phyloP scores from a whole-genome alignment of 2,329 filamentous ascomycete genomes.

The Monilinia aucupariae region DNA sequence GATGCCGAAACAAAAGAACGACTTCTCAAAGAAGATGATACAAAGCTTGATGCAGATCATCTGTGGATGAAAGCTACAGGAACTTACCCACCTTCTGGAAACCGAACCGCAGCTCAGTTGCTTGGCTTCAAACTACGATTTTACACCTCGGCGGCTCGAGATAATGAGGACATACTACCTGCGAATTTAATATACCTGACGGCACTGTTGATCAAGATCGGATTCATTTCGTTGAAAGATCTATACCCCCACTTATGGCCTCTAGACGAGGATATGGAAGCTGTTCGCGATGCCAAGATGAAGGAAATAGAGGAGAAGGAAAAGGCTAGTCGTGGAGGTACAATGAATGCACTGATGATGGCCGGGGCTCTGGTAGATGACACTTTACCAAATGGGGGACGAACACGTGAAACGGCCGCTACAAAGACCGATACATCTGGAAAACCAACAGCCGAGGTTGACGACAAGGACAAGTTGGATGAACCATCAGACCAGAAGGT shows the following conservation, averaged over 20 bases:
- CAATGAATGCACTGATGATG: slow-evolving; percentile 77
- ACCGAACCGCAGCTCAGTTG: slow-evolving; percentile 86
- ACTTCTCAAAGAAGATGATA: slow-evolving; percentile 38
- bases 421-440: slow-evolving; percentile 46
- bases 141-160: slow-evolving; percentile 76
- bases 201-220: slow-evolving; percentile 90
- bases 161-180: slow-evolving; percentile 71
- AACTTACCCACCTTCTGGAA: slow-evolving; percentile 78
- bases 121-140: slow-evolving; percentile 96
- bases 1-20: slow-evolving; percentile 49
- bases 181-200: slow-evolving; percentile 91
- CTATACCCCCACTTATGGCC: slow-evolving; percentile 91
- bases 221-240: slow-evolving; percentile 88
- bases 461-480: slow-evolving; percentile 50
- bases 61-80: slow-evolving; percentile 78
- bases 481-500: slow-evolving; percentile 87
- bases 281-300: slow-evolving; percentile 61
- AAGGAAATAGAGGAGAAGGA: slow-evolving; percentile 78
- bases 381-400: slow-evolving; percentile 47
- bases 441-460: slow-evolving; percentile 42
- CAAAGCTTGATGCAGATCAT: slow-evolving; percentile 49
- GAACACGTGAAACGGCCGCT: slow-evolving; percentile 45
- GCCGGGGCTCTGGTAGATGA: slow-evolving; percentile 86
- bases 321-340: slow-evolving; percentile 58
- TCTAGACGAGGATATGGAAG: slow-evolving; percentile 74